Evolutionary conservation across 225 moss, liverwort and hornwort species (phyloP), one percentile per base, ranked within the genome.

Genomic region (Sphagnum tenellum): DNA sequence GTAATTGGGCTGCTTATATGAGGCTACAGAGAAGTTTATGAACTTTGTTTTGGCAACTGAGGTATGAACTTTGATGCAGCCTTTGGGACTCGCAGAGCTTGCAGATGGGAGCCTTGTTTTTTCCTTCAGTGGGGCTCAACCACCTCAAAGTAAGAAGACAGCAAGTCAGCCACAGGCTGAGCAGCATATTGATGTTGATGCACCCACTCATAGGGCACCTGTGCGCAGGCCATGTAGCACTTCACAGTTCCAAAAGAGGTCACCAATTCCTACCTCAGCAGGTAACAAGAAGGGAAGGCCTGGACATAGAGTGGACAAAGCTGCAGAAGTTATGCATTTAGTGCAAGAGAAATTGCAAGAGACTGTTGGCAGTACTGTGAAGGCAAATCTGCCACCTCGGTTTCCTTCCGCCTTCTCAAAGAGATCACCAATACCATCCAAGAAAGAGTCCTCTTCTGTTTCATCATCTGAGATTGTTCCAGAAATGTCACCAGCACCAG

Each of bases 31-130:
- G 29, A 29, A 29, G 29, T 29, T 29, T 29, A 29, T 29, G 29
- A 29, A 29, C 29, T 29, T 29, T 29, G 29, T 29, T 29, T 75
- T 73, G 50, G 75, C 71, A 74, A 77, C 83, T 86, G 86, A 84
- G 82, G 73, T 79, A 70, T 62, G 76, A 81, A 86, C 79, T 29
- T 29, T 29, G 29, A 29, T 29, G 29, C 29, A 29, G 29, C 29
- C 29, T 29, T 80, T 87, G 82, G 84, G 82, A 72, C 81, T 89
- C 77, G 84, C 89, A 89, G 89, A 89, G 83, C 89, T 87, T 84
- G 87, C 89, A 89, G 89, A 89, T 82, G 89, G 89, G 72, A 89
- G 82, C 76, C 75, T 89, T n/a, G 72, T 82, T 47, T 89, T 84
- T 73, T 81, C 87, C 65, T 89, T 89, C 49, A 84, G 84, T 65